These are phyloP conservation scores for Aspergillus mulundensis DNA, from an alignment of 495 filamentous ascomycete species.

Conservation along the genomic window DNA sequence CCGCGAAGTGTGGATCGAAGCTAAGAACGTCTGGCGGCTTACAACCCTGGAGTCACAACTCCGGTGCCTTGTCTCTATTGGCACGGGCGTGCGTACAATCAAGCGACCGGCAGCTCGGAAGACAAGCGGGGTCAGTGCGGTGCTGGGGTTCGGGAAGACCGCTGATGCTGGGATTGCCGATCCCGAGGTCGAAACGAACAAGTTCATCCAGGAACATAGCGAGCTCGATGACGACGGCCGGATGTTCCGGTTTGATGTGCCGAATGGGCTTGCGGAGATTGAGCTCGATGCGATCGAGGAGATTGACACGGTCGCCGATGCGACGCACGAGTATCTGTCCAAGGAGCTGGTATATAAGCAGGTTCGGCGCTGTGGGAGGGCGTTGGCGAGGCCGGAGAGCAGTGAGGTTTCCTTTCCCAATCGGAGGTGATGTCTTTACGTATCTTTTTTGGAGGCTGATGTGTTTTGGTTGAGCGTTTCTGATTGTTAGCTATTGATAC, in stretches of 20 bases:
- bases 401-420: constrained; percentile 11
- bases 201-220: constrained; percentile 36
- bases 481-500: not conserved
- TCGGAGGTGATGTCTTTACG: not conserved
- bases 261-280: constrained; percentile 39
- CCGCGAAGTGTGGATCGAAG: constrained; percentile 42
- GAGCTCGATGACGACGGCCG: constrained; percentile 28
- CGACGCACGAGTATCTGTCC: constrained; percentile 37
- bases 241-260: constrained; percentile 47
- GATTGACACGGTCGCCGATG: constrained; percentile 33
- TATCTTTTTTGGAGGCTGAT: not conserved
- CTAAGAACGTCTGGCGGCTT: constrained; percentile 32
- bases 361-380: constrained; percentile 31
- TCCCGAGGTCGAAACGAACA: constrained; percentile 36
- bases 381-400: constrained; percentile 8
- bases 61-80: constrained; percentile 44
- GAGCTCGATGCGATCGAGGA: constrained; percentile 37
- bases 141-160: constrained; percentile 23
- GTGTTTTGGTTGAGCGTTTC: not conserved
- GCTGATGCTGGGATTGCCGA: constrained; percentile 29
- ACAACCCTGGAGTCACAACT: constrained; percentile 30
- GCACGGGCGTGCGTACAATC: constrained; percentile 37
- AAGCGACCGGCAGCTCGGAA: constrained; percentile 15
- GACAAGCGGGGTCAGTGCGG: not conserved
- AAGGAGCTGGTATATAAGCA: constrained; percentile 34